Evolutionary conservation across 495 filamentous ascomycete species (phyloP).

Genomic region (Articulospora tetracladia): DNA sequence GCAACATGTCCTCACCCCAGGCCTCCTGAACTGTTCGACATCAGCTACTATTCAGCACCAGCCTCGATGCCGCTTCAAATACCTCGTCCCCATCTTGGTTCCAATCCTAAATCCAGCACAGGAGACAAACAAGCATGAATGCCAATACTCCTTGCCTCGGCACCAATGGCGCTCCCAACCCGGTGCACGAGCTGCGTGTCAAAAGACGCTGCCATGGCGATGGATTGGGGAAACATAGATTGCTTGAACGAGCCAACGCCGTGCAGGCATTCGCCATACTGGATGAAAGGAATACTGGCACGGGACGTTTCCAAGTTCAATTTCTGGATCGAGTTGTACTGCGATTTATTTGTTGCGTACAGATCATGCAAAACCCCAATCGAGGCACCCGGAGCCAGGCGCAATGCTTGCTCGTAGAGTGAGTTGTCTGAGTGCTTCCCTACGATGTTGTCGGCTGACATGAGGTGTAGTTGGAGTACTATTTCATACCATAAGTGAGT

Average conservation of each 20-base stretch:
- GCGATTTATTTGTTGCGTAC: constrained; percentile 34
- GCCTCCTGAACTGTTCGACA: constrained; percentile 25
- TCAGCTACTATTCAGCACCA: constrained; percentile 1
- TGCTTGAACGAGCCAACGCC: constrained; percentile 39
- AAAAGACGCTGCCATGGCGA: constrained; percentile 33
- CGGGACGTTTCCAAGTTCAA: constrained; percentile 30
- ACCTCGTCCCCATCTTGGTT: constrained; percentile 39
- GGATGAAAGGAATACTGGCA: constrained; percentile 33
- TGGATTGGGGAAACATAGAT: constrained; percentile 36
- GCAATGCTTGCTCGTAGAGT: neutral
- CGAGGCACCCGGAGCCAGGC: neutral
- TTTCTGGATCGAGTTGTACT: constrained; percentile 35
- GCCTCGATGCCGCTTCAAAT: neutral
- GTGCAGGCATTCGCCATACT: constrained; percentile 37
- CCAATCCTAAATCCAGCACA: constrained; percentile 39
- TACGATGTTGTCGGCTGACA: constrained; percentile 4
- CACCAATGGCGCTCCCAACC: constrained; percentile 34
- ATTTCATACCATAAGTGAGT: neutral
- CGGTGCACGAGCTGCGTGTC: constrained; percentile 35
- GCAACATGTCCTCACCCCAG: constrained; percentile 41
- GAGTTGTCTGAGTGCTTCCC: constrained; percentile 1
- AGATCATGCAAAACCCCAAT: constrained; percentile 10
- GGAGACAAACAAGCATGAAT: constrained; percentile 38
- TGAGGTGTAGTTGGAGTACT: constrained; percentile 22
- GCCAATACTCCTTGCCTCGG: constrained; percentile 36